Evolutionary conservation across 176 grass and related monocot genomes (phyloP).

Genomic region (Aegilops longissima): DNA sequence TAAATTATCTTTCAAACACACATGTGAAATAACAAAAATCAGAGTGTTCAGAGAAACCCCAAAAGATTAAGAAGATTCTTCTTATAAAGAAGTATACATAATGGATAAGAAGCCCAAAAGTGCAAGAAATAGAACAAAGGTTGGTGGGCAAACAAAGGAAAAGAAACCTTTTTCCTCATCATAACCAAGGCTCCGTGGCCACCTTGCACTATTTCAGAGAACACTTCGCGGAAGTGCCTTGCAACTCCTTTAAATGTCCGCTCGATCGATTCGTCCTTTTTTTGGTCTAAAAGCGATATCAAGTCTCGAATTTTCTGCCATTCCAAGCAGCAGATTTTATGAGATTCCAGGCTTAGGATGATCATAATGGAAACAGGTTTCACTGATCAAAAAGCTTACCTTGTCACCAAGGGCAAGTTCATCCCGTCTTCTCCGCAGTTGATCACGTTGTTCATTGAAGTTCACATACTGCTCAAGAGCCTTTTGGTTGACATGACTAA

Average conservation of each 20-base stretch:
- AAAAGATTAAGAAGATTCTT: too few species aligned
- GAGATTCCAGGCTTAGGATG: conserved; percentile 14
- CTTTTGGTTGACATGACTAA: conserved; percentile 96
- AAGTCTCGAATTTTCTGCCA: conserved; percentile 91
- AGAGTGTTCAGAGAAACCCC: too few species aligned
- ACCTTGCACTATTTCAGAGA: conserved; percentile 85
- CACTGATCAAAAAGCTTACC: conserved; percentile 30
- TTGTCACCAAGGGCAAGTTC: conserved; percentile 88
- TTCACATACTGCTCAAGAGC: conserved; percentile 96
- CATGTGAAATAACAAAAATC: too few species aligned
- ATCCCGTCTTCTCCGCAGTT: conserved; percentile 66
- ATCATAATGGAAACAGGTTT: conserved; percentile 14
- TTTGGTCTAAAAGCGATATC: conserved; percentile 81
- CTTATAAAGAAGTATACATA: too few species aligned
- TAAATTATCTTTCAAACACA: background rate
- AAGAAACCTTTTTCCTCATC: conserved; percentile 92
- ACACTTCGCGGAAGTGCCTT: conserved; percentile 92
- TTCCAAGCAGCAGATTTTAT: background rate
- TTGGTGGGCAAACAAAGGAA: conserved; percentile 7
- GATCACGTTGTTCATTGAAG: conserved; percentile 86
- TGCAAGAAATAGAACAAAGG: too few species aligned
- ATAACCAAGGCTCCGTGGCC: conserved; percentile 88
- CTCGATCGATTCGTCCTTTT: conserved; percentile 90
- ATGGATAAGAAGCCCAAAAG: too few species aligned
- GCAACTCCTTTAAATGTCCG: conserved; percentile 96